Base-by-base conservation (phyloP, 1,284 basidiomycete species). In the Ceratobasidium sp. region DNA sequence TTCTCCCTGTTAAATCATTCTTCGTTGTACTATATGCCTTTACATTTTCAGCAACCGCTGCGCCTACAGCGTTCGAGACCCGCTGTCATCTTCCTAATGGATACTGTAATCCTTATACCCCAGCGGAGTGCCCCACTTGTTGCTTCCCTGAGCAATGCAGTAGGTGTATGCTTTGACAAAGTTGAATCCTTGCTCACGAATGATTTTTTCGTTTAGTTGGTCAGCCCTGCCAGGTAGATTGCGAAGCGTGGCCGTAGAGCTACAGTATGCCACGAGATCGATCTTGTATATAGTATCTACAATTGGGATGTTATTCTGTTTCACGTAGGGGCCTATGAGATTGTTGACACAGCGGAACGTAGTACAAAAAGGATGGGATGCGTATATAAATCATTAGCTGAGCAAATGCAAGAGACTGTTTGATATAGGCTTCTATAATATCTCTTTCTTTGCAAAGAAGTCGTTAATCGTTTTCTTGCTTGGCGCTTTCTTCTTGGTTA, bases 111-210 rank as follows among this genome's bases (percentile, higher is more conserved):
- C 75, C 75, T 12, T 59, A 77, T 48, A 68, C 64, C 12, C 20
- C 48, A 12, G 75, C 26, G 17, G 44, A 26, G 17, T 77, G 75
- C 50, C 75, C 75, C 4, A 40, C 12, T 10, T 77, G 75, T 44
- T 77, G 75, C 44, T 77, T 68, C 75, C 65, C 64, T 38, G 75
- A 77, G 50, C 75, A 77, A 56, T 77, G 75, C 65, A 67, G 75
- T 77, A 59, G 38, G 75, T 56, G 17, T 17, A 17, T 48, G 46
- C 17, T 17, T 48, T 10, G 17, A 17, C 46, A 10, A 48, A 10
- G 46, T 17, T 10, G 46, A 48, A 48, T 17, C 10, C 46, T 48
- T 48, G 46, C 46, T 48, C 46, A 48, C 46, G 12, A 48, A 17
- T 48, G 46, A 17, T 17, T 57, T 57, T 13, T n/a, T 33, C 33